Evolutionary conservation across 2,329 filamentous ascomycete genomes (phyloP).

Genomic region (Penicillium rolfsii): DNA sequence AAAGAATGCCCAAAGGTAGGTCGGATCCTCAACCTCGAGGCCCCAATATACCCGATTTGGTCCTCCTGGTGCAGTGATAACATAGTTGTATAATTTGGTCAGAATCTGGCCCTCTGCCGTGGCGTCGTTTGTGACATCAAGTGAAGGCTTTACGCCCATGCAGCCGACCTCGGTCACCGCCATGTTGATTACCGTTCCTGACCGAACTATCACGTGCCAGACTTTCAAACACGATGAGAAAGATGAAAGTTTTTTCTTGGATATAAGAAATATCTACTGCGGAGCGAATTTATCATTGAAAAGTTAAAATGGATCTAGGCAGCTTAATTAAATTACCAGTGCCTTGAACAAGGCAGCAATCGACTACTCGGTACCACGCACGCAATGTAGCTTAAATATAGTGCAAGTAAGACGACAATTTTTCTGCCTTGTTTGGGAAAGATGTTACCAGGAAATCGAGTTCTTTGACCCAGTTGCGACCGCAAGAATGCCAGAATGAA

Average conservation of each 20-base stretch:
- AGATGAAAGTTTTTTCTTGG: background rate
- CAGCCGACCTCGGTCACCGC: background rate
- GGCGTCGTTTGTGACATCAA: background rate
- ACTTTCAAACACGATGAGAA: background rate
- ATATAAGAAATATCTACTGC: too few species aligned
- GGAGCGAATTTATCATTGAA: background rate
- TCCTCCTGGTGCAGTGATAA: background rate
- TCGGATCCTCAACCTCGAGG: background rate
- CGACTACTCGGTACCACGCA: background rate
- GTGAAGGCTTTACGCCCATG: slow-evolving; percentile 4
- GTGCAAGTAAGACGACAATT: background rate
- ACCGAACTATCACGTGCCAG: background rate
- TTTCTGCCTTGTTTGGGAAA: background rate
- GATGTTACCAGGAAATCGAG: background rate
- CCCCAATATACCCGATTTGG: slow-evolving; percentile 5
- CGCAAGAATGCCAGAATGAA: background rate
- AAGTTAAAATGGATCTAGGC: too few species aligned
- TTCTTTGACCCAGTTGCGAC: background rate
- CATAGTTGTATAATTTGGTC: background rate
- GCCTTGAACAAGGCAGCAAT: background rate
- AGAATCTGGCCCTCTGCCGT: background rate
- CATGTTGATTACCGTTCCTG: background rate
- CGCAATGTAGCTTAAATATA: background rate
- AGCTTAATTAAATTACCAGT: background rate
- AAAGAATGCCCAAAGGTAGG: slow-evolving; percentile 1